These are phyloP conservation scores for Cantharellus anzutake DNA, from an alignment of 768 basidiomycete species.

Conservation along the genomic window DNA sequence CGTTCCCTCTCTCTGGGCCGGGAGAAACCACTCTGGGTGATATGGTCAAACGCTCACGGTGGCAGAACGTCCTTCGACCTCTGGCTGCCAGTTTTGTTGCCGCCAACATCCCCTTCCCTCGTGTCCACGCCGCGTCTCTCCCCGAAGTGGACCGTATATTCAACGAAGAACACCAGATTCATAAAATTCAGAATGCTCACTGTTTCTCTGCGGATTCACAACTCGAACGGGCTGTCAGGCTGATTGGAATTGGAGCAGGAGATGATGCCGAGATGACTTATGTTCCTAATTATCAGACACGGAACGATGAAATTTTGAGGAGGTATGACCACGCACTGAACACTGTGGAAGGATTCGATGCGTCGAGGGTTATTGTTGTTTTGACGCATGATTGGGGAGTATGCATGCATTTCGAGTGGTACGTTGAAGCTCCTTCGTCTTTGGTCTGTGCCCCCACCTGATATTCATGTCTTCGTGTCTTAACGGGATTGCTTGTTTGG, in stretches of 20 bases:
- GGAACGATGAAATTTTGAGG: conserved; percentile 3
- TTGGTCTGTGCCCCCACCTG: neutral
- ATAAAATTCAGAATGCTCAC: conserved; percentile 14
- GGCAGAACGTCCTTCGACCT: conserved; percentile 16
- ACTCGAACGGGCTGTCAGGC: conserved; percentile 15
- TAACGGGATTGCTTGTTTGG: neutral
- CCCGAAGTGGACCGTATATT: conserved; percentile 13
- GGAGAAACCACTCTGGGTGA: conserved; percentile 3
- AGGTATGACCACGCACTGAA: neutral
- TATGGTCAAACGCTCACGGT: conserved; percentile 11
- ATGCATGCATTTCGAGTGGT: conserved; percentile 17
- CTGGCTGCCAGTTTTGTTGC: conserved; percentile 12
- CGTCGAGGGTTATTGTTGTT: conserved; percentile 12
- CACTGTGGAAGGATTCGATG: conserved; percentile 7
- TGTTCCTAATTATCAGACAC: conserved; percentile 16
- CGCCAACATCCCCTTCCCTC: conserved; percentile 12
- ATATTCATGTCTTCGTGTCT: neutral
- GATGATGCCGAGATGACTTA: conserved; percentile 18
- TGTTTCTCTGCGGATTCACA: conserved; percentile 19
- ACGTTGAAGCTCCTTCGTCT: neutral
- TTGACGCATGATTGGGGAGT: conserved; percentile 21
- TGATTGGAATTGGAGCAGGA: conserved; percentile 13
- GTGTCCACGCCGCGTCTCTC: conserved; percentile 15
- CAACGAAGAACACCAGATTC: conserved; percentile 13
- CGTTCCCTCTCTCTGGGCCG: neutral